Conservation (phyloP, 1,284 basidiomycete genomes). For the Pseudozyma thailandica region DNA sequence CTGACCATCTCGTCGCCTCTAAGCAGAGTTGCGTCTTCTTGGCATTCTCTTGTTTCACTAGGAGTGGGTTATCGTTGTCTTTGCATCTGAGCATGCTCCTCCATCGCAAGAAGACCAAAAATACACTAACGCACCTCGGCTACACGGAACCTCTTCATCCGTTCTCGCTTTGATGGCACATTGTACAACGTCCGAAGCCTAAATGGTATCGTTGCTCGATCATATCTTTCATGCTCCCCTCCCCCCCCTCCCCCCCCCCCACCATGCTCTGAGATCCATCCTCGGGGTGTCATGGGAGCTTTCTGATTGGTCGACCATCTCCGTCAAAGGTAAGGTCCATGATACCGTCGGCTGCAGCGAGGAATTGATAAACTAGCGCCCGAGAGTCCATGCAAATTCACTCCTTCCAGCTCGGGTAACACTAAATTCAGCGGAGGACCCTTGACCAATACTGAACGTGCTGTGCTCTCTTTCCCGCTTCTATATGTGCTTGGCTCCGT, state of each 20-base stretch:
- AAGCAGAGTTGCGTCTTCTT: too few relatives aligned
- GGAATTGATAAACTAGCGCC: conserved; percentile 9
- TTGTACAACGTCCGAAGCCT: conserved; percentile 1
- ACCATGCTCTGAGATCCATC: too few relatives aligned
- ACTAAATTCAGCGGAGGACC: neutral
- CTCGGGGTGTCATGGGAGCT: conserved; percentile 1
- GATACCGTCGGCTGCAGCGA: conserved; percentile 32
- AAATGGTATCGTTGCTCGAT: too few relatives aligned
- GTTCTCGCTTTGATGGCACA: conserved; percentile 26
- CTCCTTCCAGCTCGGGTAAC: conserved; percentile 8
- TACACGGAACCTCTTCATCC: conserved; percentile 29
- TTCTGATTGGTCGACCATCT: conserved; percentile 42
- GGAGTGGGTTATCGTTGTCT: too few relatives aligned
- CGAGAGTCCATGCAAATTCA: neutral
- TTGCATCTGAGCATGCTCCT: neutral
- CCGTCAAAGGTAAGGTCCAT: conserved; percentile 10
- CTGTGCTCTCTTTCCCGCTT: too few relatives aligned
- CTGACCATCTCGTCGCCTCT: too few relatives aligned
- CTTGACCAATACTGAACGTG: too few relatives aligned
- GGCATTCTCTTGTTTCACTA: too few relatives aligned
- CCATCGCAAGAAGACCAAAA: conserved; percentile 9
- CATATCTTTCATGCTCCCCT: too few relatives aligned
- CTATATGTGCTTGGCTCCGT: neutral
- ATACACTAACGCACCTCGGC: conserved; percentile 36
- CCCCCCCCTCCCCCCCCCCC: too few relatives aligned